Percentiles rank a stretch among this genome's conserved stretches.
Conservation (phyloP, 2,329 filamentous ascomycete species). For the Talaromyces sp. region DNA sequence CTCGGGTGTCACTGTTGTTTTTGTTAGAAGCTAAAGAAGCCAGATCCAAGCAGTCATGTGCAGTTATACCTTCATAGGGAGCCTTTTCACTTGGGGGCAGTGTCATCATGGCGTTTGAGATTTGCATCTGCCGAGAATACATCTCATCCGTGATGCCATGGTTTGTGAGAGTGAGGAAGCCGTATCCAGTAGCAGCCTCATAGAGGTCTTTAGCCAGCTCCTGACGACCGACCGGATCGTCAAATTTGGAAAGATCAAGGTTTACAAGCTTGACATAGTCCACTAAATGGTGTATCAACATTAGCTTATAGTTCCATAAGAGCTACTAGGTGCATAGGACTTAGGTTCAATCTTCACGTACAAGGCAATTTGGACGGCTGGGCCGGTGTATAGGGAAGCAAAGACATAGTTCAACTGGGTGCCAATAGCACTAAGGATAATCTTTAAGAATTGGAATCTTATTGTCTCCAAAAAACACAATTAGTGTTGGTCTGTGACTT, state of each 20-base stretch:
- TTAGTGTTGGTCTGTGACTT: background rate
- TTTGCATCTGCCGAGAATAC: background rate
- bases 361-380: background rate
- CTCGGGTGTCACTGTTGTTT: background rate
- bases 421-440: background rate
- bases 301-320: background rate
- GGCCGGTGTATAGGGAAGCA: background rate
- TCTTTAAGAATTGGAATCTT: background rate
- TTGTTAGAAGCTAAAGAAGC: background rate
- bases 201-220: conserved; percentile 1
- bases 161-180: conserved; percentile 3
- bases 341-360: background rate
- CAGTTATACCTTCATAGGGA: conserved; percentile 3
- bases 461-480: background rate
- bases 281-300: background rate
- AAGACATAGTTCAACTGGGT: background rate
- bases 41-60: background rate
- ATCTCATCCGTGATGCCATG: conserved; percentile 1
- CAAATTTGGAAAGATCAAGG: conserved; percentile 4
- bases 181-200: conserved; percentile 1
- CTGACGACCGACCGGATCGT: background rate
- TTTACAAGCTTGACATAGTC: conserved; percentile 5
- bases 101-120: conserved; percentile 3
- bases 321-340: background rate
- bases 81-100: background rate